Evolutionary conservation across 2,329 filamentous ascomycete species (phyloP), one percentile per base, ranked within the genome.

Genomic region (Pezicula neosporulosa): DNA sequence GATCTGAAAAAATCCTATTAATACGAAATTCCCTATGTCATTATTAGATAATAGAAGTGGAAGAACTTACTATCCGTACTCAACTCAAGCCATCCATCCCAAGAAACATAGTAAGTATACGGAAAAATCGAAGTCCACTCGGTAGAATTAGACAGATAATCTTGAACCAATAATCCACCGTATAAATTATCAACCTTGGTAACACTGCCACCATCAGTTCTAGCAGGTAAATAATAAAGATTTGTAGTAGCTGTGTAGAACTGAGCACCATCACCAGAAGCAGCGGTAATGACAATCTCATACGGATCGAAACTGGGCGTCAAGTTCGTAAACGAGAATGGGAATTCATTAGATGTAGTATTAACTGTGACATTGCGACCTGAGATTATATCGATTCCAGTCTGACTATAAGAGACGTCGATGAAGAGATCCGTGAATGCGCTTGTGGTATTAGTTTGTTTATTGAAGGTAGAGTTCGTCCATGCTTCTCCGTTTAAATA

Each of bases 51-150:
- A 10, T 2, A 7, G 6, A 15, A 4, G n/a, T 27, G 13, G 15
- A 5, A 27, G 8, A 21, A 44, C 42, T 44, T 44, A 44, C 70
- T 72, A 10, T 64, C 60, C 6, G 67, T 54, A 15, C 60, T 66
- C 44, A 67, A 57, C 36, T 63, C 52, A 60, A 67, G 51, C 54
- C 56, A 71, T 33, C 48, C 53, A 56, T 67, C 71, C 67, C 72
- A 76, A 30, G 59, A 63, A 2, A 69, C 68, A 55, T 75, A 77
- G 63, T 71, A 76, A 2, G 70, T 71, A 52, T 74, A 75, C 0
- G 75, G 74, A n/a, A 75, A 65, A 5, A 77, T 44, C 2, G 69
- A 61, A 27, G 62, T 64, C 50, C 52, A 61, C 1, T 50, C 46
- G 10, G 54, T 66, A 4, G 61, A 61, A 43, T 55, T 56, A 2